Base-by-base conservation (phyloP, 1,139 yeast species). In the Pichia sp. region DNA sequence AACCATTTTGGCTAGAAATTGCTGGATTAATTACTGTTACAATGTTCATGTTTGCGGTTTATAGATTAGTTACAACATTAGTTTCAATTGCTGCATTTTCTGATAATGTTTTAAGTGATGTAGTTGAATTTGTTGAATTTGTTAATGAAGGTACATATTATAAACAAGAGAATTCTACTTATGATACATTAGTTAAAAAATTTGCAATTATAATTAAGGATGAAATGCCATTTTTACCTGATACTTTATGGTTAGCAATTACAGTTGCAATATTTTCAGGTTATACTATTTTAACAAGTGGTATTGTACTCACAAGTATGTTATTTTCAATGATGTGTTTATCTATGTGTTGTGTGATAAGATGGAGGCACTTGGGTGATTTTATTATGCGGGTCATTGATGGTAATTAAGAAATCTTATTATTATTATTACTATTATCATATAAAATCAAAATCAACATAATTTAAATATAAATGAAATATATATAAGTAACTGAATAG, bases 251-350 rank as follows among this genome's bases (percentile, higher is more conserved):
- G 36, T 43, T 56, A 4, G 42, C 52, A 2, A 27, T 55, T 7
- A 64, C 68, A 9, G 54, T 67, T 11, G 26, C 53, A 7, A 39
- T 52, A 4, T 62, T 63, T 47, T 61, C 65, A 30, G 37, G 55
- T 4, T 66, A 66, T 48, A 59, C 66, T 16, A 43, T 61, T 4
- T 42, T 63, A 24, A 58, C 64, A 12, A 60, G 61, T 8, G 27
- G 60, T 16, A 61, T 65, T 40, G 60, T 61, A 53, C 50, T 60
- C 30, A 45, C 60, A 12, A 62, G 67, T 20, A 53, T 64, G 41
- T 54, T 56, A 29, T 65, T 66, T 51, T 55, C 59, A 36, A 50
- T 57, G 20, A 46, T 64, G 46, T 65, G 68, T 48, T 42, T 65
- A 26, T 52, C 56, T 2, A 53, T 60, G 35, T 63, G 66, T 2